phyloP scores from a whole-genome alignment of 345 rosid genomes.

The Eucalyptus tenuipes region DNA sequence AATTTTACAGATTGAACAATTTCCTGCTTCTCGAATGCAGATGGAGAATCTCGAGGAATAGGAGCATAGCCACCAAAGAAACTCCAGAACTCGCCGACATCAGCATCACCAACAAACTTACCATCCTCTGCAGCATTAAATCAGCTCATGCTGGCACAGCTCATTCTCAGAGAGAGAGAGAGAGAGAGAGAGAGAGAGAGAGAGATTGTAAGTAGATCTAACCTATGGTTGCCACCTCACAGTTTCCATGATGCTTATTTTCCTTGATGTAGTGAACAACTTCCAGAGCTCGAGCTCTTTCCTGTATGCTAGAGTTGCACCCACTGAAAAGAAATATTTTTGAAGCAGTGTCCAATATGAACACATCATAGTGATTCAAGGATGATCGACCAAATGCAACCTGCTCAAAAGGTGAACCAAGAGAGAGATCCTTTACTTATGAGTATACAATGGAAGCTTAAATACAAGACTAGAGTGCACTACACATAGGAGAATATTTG shows the following conservation, averaged over 20 bases:
- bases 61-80: constrained; percentile 87
- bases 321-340: constrained; percentile 81
- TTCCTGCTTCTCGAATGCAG: constrained; percentile 15
- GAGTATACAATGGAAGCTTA: not conserved
- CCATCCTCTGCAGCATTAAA: constrained; percentile 65
- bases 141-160: not conserved
- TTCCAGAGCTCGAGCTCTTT: constrained; percentile 87
- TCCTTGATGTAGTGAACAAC: constrained; percentile 70
- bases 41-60: constrained; percentile 49
- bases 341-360: constrained; percentile 73
- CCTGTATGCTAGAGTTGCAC: constrained; percentile 71
- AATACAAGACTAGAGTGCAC: not conserved
- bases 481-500: not conserved
- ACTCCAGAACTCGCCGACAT: constrained; percentile 88
- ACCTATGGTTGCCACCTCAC: constrained; percentile 82
- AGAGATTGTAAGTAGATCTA: not conserved
- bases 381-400: constrained; percentile 78
- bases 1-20: constrained; percentile 24
- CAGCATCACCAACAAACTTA: constrained; percentile 70
- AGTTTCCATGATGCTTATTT: constrained; percentile 58
- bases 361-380: constrained; percentile 67
- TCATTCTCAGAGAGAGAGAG: not conserved
- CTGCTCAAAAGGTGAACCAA: constrained; percentile 15
- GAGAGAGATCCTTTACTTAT: not conserved
- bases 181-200: not conserved